A percentile compares a stretch with the other conserved stretches of the same genome.
phyloP scores from a whole-genome alignment of 129 eudicot genomes.

The Ambrosia trifida region DNA sequence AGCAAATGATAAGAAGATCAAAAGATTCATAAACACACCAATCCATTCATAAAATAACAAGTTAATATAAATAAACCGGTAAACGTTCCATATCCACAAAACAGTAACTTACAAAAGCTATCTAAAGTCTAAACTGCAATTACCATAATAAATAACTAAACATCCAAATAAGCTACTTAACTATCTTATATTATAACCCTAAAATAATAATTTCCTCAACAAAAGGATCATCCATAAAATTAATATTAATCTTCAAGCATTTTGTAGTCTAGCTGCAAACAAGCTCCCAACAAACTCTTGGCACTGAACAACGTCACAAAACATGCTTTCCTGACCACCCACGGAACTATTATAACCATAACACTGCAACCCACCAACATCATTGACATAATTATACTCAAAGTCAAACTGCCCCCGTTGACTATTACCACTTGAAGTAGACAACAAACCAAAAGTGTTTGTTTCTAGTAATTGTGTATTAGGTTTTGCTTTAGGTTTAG shows the following conservation, averaged over 20 bases:
- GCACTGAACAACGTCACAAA: slow-evolving; percentile 47
- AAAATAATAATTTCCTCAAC: not conserved
- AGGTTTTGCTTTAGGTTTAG: not conserved
- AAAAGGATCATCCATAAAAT: no score
- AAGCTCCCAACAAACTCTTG: slow-evolving; percentile 43
- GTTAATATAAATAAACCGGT: not conserved
- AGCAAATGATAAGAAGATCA: no score
- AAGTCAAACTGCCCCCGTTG: slow-evolving; percentile 10
- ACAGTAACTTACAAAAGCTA: not conserved
- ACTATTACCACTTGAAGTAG: not conserved
- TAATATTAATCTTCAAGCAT: slow-evolving; percentile 7
- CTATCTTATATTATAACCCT: not conserved
- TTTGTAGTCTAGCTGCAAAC: slow-evolving; percentile 46
- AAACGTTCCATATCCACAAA: not conserved
- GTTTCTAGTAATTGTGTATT: not conserved
- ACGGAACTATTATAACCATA: slow-evolving; percentile 9
- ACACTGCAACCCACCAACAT: slow-evolving; percentile 18
- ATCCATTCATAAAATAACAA: not conserved
- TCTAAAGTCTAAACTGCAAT: not conserved
- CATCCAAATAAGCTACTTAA: not conserved
- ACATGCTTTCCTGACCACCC: slow-evolving; percentile 16
- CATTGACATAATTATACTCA: slow-evolving; percentile 13
- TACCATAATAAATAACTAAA: not conserved
- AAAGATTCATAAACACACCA: no score
- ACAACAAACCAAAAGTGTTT: not conserved